Evolutionary conservation across 306 rosid species (phyloP).

Genomic region (Cucurbita argyrosperma): DNA sequence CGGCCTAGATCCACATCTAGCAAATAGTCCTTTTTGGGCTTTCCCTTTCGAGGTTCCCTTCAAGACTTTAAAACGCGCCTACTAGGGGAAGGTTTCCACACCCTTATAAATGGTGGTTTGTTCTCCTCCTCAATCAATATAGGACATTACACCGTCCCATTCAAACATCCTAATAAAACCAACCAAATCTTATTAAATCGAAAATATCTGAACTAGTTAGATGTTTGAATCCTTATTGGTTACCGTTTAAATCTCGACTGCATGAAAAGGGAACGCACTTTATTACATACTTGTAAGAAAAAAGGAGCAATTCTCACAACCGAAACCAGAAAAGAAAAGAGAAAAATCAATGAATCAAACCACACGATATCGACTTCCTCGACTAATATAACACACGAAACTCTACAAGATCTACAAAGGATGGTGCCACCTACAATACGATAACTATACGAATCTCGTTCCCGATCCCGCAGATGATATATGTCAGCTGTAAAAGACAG

Average conservation of each 20-base stretch:
- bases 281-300: background rate
- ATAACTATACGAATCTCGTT: background rate
- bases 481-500: slow-evolving; percentile 7
- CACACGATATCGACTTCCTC: slow-evolving; percentile 33
- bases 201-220: background rate
- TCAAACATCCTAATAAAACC: background rate
- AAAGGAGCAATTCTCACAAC: background rate
- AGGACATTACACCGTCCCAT: background rate
- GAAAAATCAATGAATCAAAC: slow-evolving; percentile 31
- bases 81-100: too few species aligned
- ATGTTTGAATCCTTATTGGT: too few species aligned
- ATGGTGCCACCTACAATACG: background rate
- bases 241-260: background rate
- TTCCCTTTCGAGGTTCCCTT: too few species aligned
- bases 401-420: slow-evolving; percentile 25
- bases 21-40: too few species aligned
- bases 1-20: too few species aligned
- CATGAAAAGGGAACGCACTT: background rate
- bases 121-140: too few species aligned
- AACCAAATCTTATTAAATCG: background rate
- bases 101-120: too few species aligned
- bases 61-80: too few species aligned
- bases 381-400: slow-evolving; percentile 25
- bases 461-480: background rate
- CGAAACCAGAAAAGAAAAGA: background rate